Percentiles rank a stretch among this genome's conserved stretches.
Conservation (phyloP, 352 stramenopile species). For the Aphanomyces cochlioides region DNA sequence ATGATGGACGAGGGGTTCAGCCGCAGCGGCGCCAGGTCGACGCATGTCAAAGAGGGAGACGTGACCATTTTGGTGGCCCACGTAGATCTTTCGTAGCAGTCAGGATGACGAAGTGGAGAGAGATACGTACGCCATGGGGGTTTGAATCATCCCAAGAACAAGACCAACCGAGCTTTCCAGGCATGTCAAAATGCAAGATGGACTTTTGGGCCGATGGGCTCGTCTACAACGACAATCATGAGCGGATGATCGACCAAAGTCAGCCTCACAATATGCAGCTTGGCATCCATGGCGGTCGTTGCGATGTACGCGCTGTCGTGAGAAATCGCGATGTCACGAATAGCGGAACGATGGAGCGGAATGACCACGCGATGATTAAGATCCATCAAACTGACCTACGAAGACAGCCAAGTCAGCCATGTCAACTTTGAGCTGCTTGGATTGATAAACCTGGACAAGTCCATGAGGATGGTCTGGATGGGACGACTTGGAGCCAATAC, state of each 20-base stretch:
- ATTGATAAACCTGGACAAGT: conserved; percentile 5
- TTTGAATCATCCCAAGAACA: conserved; percentile 44
- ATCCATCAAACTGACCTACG: conserved; percentile 41
- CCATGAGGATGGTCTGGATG: conserved; percentile 3
- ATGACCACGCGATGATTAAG: conserved; percentile 37
- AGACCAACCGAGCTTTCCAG: conserved; percentile 47
- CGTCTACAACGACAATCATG: not conserved
- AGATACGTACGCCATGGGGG: not conserved
- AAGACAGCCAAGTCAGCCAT: too few relatives aligned
- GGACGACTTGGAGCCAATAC: not conserved
- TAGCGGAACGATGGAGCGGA: conserved; percentile 41
- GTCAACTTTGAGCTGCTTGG: too few relatives aligned
- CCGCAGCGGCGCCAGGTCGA: conserved; percentile 26
- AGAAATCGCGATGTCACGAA: conserved; percentile 58
- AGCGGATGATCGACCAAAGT: not conserved
- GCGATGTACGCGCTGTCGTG: conserved; percentile 38
- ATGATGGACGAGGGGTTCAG: conserved; percentile 39
- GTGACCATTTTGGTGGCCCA: conserved; percentile 50
- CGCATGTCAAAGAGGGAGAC: conserved; percentile 54
- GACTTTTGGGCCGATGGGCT: conserved; percentile 21
- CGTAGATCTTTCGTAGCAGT: conserved; percentile 32
- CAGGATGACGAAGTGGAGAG: conserved; percentile 19
- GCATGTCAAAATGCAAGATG: conserved; percentile 37
- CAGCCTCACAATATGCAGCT: conserved; percentile 46
- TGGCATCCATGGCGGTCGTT: conserved; percentile 59